phyloP scores from a whole-genome alignment of 192 early-diverging fungal species.

The Entrophospora sp. region DNA sequence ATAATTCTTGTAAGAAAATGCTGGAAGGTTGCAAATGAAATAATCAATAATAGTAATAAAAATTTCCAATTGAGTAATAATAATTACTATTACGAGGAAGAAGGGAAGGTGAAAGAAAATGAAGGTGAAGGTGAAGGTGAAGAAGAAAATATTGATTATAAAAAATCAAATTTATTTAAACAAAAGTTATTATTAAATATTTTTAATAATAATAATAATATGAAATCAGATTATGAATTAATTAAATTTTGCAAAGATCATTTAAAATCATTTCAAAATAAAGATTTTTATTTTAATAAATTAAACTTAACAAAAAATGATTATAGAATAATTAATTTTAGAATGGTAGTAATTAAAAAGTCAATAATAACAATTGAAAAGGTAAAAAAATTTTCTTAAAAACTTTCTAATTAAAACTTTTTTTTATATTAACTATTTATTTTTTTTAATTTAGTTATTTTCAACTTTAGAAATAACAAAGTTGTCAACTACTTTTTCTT shows the following conservation, averaged over 20 bases:
- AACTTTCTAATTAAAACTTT: background rate
- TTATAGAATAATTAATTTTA: background rate
- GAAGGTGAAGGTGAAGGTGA: no score
- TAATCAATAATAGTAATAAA: background rate
- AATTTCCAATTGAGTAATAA: background rate
- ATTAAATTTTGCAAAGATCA: background rate
- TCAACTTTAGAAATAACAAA: background rate
- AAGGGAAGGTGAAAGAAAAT: no score
- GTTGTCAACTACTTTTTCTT: constrained; percentile 16
- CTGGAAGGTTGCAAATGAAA: background rate
- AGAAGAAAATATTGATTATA: no score
- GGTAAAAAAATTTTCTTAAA: background rate
- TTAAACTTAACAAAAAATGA: background rate
- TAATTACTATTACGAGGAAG: no score
- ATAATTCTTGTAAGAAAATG: constrained; percentile 2
- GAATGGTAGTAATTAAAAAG: background rate
- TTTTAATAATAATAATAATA: background rate
- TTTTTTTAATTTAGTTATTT: background rate
- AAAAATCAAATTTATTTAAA: no score
- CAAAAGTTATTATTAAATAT: no score
- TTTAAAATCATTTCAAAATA: background rate
- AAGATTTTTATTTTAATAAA: background rate
- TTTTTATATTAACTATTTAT: background rate
- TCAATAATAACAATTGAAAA: background rate
- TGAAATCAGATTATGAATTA: background rate